A percentile compares a stretch with the other conserved stretches of the same genome.
phyloP scores from a whole-genome alignment of 495 filamentous ascomycete species.

The Gamarada debralockiae region DNA sequence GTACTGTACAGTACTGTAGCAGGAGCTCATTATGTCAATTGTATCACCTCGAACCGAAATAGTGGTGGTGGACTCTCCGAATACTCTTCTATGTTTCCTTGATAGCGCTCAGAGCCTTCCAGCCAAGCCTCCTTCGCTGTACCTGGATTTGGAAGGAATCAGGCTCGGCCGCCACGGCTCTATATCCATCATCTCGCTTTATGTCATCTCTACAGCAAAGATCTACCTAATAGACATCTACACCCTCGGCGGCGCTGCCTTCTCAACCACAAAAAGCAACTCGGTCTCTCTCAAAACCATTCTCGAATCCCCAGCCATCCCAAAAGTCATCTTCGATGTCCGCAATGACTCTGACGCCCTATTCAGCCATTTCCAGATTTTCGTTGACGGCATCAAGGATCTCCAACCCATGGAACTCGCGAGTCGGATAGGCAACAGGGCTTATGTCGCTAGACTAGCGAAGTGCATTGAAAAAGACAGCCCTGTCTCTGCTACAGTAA shows the following conservation, averaged over 20 bases:
- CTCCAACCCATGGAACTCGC: too few species aligned
- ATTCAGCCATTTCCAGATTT: conserved; percentile 2
- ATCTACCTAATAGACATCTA: conserved; percentile 49
- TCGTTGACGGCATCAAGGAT: background rate
- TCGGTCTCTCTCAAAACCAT: background rate
- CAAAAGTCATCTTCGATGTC: conserved; percentile 11
- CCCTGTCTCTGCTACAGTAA: too few species aligned
- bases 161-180: conserved; percentile 41
- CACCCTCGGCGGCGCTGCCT: conserved; percentile 37
- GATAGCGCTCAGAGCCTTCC: background rate
- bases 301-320: conserved; percentile 4
- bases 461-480: too few species aligned
- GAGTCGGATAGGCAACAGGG: too few species aligned
- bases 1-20: too few species aligned
- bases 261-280: conserved; percentile 25
- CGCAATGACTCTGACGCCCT: too few species aligned
- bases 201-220: conserved; percentile 24
- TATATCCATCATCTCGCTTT: conserved; percentile 43
- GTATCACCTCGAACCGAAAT: background rate
- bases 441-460: too few species aligned
- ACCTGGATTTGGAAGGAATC: conserved; percentile 51
- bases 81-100: background rate
- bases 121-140: conserved; percentile 35
- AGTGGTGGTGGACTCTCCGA: background rate
- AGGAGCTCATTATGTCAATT: background rate